Evolutionary conservation across 345 rosid genomes (phyloP).

Genomic region (Carallia brachiata): DNA sequence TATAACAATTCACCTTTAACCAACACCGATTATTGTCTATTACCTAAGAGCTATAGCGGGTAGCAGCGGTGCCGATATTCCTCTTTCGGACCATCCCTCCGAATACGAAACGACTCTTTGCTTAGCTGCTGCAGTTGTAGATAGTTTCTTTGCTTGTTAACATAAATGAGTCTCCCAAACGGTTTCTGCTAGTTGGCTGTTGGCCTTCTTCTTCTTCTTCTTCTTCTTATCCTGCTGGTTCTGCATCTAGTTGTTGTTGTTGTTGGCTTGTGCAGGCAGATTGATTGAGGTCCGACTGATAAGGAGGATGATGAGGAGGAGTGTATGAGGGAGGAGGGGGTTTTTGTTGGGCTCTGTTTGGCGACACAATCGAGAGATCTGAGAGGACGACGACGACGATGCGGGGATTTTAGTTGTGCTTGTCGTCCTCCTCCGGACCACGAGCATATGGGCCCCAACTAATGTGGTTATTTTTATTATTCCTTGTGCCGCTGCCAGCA

Average conservation of each 20-base stretch:
- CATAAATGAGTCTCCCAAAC: too few species aligned
- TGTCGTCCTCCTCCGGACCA: slow-evolving; percentile 53
- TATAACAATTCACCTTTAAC: too few species aligned
- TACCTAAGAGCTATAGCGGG: too few species aligned
- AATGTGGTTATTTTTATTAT: slow-evolving; percentile 38
- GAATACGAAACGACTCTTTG: too few species aligned
- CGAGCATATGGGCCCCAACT: slow-evolving; percentile 74
- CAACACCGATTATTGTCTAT: too few species aligned
- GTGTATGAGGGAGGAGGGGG: slow-evolving; percentile 42
- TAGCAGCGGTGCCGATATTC: too few species aligned
- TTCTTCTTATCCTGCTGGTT: background rate
- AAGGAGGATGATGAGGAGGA: background rate
- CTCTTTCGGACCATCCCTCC: too few species aligned
- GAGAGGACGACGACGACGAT: slow-evolving; percentile 42
- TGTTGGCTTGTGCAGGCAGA: slow-evolving; percentile 11
- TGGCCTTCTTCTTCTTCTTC: slow-evolving; percentile 4
- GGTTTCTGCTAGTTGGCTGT: too few species aligned
- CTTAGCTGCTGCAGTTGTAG: too few species aligned
- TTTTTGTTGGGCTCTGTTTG: slow-evolving; percentile 35
- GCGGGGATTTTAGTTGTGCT: slow-evolving; percentile 37
- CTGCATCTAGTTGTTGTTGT: background rate
- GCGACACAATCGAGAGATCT: slow-evolving; percentile 23
- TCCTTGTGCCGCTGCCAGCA: background rate
- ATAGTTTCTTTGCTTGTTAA: too few species aligned
- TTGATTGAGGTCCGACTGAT: slow-evolving; percentile 1